Base-by-base conservation (phyloP, 352 stramenopile species). In the Phytophthora nicotianae region DNA sequence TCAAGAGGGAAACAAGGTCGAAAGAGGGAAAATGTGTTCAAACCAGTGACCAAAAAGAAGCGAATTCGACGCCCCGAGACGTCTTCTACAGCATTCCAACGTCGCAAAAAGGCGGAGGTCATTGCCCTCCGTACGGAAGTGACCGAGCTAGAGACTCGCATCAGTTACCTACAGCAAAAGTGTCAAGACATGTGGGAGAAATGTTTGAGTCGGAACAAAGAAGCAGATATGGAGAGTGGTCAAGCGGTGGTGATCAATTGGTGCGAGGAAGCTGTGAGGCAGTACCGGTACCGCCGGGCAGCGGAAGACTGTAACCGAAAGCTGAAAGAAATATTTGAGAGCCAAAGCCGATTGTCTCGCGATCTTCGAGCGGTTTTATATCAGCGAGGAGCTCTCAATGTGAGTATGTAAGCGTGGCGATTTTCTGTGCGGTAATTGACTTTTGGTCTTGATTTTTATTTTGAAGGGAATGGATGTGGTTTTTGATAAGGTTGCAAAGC, bases 51-150 rank as follows among this genome's bases (percentile, higher is more conserved):
- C 5, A 61, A 70, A 19, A 61, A 65, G 49, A 61, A 61, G 33
- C 47, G 58, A 26, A 45, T 65, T 24, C 40, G 62, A 33, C 58
- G 37, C 19, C 48, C 62, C 5, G 62, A 57, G 33, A 65, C 48
- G 5, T 65, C 54, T 35, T 70, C 62, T 0, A 70, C 62, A 9
- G 62, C 49, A 13, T 53, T 70, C 14, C 62, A 70, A 37, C 62
- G 55, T 7, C 55, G 55, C 1, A 60, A 51, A 41, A 62, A 58
- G 27, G 54, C 35, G 2, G 49, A 70, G 35, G 6, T 65, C 16
- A 8, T 53, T n/a, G 38, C 53, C 16, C 35, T 64, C 0, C 61
- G 61, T 3, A 26, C 58, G 9, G 37, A 64, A 58, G 40, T 46
- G 4, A 14, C 13, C 11, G n/a, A 26, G 13, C 47, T 69, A n/a